These are phyloP conservation scores for Botryotinia narcissicola DNA, from an alignment of 2,329 filamentous ascomycete genomes.

Conservation along the genomic window DNA sequence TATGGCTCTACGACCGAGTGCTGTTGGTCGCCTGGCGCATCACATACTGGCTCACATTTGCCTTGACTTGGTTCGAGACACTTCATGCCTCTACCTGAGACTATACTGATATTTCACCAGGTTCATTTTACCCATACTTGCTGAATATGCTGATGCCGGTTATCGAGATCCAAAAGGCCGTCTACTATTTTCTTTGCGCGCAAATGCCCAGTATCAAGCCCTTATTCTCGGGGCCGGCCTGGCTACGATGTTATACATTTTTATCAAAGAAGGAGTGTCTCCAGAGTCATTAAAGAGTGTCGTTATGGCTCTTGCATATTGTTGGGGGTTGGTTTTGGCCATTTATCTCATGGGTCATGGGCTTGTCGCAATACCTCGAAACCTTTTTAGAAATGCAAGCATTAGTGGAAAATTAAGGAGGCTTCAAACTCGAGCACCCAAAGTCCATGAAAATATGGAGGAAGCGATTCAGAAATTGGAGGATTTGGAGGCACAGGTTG, in stretches of 20 bases:
- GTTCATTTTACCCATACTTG: constrained; percentile 88
- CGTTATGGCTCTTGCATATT: constrained; percentile 91
- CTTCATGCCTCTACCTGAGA: neutral
- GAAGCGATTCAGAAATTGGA: constrained; percentile 79
- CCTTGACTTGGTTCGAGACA: constrained; percentile 74
- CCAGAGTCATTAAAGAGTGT: constrained; percentile 74
- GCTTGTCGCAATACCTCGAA: constrained; percentile 83
- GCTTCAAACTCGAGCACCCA: constrained; percentile 76
- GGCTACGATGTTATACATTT: constrained; percentile 77
- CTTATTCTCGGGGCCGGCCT: constrained; percentile 70
- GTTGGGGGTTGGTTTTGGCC: constrained; percentile 85
- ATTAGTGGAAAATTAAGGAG: constrained; percentile 70
- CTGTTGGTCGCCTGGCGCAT: constrained; percentile 91
- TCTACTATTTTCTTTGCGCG: constrained; percentile 78
- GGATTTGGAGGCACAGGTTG: constrained; percentile 76
- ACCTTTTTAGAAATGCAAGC: constrained; percentile 75
- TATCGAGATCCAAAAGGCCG: constrained; percentile 83
- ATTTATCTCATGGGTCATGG: constrained; percentile 99
- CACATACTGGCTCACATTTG: constrained; percentile 95
- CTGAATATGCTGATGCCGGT: constrained; percentile 91
- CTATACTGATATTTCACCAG: constrained; percentile 43
- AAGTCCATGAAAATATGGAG: constrained; percentile 80
- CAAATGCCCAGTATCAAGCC: constrained; percentile 85
- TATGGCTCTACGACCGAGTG: constrained; percentile 79
- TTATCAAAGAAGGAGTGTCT: constrained; percentile 72